Evolutionary conservation across 1,284 basidiomycete species (phyloP).

Genomic region (Trametes hirsuta): DNA sequence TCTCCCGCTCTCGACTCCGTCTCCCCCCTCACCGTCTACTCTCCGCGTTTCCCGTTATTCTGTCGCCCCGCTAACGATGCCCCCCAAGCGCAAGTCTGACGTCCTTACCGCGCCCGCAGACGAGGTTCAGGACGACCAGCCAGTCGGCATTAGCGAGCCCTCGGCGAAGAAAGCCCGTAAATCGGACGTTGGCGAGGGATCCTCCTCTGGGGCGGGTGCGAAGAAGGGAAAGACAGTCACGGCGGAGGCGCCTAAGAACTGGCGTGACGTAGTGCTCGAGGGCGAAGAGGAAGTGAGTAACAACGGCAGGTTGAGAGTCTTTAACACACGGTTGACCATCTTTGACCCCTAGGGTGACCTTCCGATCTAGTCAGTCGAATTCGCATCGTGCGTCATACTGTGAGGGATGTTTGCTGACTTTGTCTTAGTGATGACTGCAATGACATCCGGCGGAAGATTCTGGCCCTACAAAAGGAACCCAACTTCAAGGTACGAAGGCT

Average conservation of each 20-base stretch:
- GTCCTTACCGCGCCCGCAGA: conserved; percentile 19
- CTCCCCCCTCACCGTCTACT: not conserved
- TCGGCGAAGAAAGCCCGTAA: conserved; percentile 60
- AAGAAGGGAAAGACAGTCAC: conserved; percentile 29
- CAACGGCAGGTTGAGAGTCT: not conserved
- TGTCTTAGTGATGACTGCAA: conserved; percentile 47
- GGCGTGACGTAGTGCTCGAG: conserved; percentile 38
- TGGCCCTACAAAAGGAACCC: conserved; percentile 43
- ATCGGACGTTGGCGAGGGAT: conserved; percentile 38
- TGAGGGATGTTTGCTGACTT: not conserved
- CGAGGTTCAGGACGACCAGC: conserved; percentile 2
- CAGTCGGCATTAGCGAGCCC: conserved; percentile 5
- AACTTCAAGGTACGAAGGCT: conserved; percentile 44
- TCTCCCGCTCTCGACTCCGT: not conserved
- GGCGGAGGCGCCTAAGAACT: conserved; percentile 23
- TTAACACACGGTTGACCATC: not conserved
- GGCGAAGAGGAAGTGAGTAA: conserved; percentile 35
- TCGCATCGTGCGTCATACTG: not conserved
- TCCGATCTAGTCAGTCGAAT: conserved; percentile 34
- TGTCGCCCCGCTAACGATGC: conserved; percentile 14
- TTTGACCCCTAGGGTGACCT: conserved; percentile 29
- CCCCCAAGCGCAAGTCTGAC: conserved; percentile 36
- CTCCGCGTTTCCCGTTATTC: not conserved
- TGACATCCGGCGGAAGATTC: conserved; percentile 51
- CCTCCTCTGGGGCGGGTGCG: conserved; percentile 21